Base-by-base conservation (phyloP, 2,329 filamentous ascomycete species). In the Penicillium psychrosexuale region DNA sequence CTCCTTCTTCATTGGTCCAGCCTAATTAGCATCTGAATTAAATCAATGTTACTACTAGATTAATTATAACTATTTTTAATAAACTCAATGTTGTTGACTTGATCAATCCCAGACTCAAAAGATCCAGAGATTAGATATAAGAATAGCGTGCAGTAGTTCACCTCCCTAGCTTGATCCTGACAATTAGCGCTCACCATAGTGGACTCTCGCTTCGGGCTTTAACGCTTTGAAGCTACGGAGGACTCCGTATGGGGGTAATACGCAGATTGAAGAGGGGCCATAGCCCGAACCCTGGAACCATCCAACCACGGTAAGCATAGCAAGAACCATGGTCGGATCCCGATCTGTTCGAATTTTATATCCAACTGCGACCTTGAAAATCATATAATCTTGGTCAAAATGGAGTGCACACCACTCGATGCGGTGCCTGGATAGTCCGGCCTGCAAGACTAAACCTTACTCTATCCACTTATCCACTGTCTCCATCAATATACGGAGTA, bases 381-480 rank as follows among this genome's bases (percentile, higher is more conserved):
- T 40, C 39, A 31, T 13, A 6, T 5, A 49, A 40, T 17, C 5
- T 24, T 39, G 13, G 27, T 30, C 4, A 33, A 33, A 11, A 22
- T 13, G 19, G 17, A 39, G 1, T 39, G n/a, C 17, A 27, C 24
- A 40, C 15, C 36, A 34, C 13, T 27, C 42, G 43, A 44, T 53
- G 43, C 47, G 28, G 28, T 53, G 22, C 51, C 37, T 40, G 37
- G 30, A 34, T 27, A 40, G 36, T 30, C 31, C 31, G 22, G 24
- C 24, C 46, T 48, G 46, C 46, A 47, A 47, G n/a, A 48, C 28
- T 36, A 51, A 46, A 37, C 39, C 39, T 51, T 51, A 45, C 48
- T 34, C 47, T 49, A 49, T 40, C 47, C 47, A 49, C 17, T 22
- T 39, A 48, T n/a, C 36, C 47, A 38, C 13, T 22, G 31, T 37